Evolutionary conservation across 768 basidiomycete genomes (phyloP).

Genomic region (Lanmaoa pseudosensibilis): DNA sequence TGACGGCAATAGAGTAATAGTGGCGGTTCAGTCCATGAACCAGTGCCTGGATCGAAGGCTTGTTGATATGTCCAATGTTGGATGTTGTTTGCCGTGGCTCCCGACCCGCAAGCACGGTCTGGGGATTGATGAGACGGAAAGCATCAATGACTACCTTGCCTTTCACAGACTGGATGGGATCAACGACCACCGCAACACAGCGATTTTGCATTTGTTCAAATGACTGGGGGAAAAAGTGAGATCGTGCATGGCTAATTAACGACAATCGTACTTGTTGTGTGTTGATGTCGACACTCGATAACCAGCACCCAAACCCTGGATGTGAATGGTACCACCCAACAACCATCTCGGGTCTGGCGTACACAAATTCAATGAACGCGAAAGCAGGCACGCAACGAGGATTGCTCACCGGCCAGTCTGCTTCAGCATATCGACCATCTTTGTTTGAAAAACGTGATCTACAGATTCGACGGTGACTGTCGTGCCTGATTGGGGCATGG

Average conservation of each 20-base stretch:
- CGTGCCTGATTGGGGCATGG: slow-evolving; percentile 98
- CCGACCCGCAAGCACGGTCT: slow-evolving; percentile 84
- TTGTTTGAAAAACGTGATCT: slow-evolving; percentile 97
- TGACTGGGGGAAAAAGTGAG: slow-evolving; percentile 54
- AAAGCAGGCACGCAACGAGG: slow-evolving; percentile 2
- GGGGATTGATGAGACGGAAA: slow-evolving; percentile 94
- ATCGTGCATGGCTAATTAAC: background rate
- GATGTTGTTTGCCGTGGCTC: slow-evolving; percentile 97
- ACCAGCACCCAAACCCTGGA: slow-evolving; percentile 99
- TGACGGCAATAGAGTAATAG: slow-evolving; percentile 97
- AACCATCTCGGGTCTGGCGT: slow-evolving; percentile 85
- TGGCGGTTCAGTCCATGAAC: slow-evolving; percentile 98
- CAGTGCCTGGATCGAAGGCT: slow-evolving; percentile 97
- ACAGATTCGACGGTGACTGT: slow-evolving; percentile 97
- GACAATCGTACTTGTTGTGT: slow-evolving; percentile 78
- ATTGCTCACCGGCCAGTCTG: slow-evolving; percentile 87
- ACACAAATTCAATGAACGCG: slow-evolving; percentile 6
- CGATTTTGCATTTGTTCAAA: slow-evolving; percentile 93
- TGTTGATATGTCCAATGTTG: slow-evolving; percentile 98
- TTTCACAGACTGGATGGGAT: slow-evolving; percentile 98
- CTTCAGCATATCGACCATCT: slow-evolving; percentile 99
- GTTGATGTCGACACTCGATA: slow-evolving; percentile 98
- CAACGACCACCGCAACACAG: slow-evolving; percentile 95
- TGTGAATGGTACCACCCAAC: slow-evolving; percentile 99
- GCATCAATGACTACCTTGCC: slow-evolving; percentile 99